These are phyloP conservation scores for Zygnema circumcarinatum DNA, from an alignment of 139 green algal species.

Conservation along the genomic window DNA sequence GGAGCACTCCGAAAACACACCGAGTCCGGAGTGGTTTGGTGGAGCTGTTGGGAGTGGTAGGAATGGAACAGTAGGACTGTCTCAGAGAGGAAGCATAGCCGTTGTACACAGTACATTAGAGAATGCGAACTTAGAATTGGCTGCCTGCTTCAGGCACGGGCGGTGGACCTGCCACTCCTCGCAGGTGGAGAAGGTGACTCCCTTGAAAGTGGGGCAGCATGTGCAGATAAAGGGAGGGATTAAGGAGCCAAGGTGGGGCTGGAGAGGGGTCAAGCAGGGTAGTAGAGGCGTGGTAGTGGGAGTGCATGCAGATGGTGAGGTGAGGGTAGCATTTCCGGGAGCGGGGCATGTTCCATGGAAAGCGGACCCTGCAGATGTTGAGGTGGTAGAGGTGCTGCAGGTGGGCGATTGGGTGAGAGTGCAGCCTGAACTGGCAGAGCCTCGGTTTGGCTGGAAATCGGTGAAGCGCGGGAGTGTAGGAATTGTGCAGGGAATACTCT, in stretches of 20 bases:
- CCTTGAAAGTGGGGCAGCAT: conserved; percentile 24
- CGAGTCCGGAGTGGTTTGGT: background rate
- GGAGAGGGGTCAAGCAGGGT: background rate
- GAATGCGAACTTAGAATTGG: conserved; percentile 12
- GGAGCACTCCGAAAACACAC: background rate
- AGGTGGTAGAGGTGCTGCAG: conserved; percentile 13
- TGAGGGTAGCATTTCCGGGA: conserved; percentile 15
- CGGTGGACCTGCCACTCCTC: conserved; percentile 11
- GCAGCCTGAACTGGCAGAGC: conserved; percentile 13
- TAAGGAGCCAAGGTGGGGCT: conserved; percentile 16
- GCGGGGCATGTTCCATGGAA: background rate
- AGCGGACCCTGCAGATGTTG: conserved; percentile 31
- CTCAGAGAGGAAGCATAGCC: background rate
- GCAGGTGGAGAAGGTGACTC: conserved; percentile 21
- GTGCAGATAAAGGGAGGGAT: conserved; percentile 11
- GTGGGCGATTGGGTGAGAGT: conserved; percentile 28
- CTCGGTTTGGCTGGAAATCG: conserved; percentile 13
- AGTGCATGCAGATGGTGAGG: conserved; percentile 31
- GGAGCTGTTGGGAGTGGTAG: background rate
- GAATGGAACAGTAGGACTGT: background rate
- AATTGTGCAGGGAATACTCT: conserved; percentile 22
- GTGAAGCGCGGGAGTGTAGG: conserved; percentile 26
- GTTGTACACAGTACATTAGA: conserved; percentile 27
- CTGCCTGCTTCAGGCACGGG: conserved; percentile 16
- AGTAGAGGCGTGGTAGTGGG: conserved; percentile 25